Base-by-base conservation (phyloP, 1,284 basidiomycete species). In the Cutaneotrichosporon mucoides region DNA sequence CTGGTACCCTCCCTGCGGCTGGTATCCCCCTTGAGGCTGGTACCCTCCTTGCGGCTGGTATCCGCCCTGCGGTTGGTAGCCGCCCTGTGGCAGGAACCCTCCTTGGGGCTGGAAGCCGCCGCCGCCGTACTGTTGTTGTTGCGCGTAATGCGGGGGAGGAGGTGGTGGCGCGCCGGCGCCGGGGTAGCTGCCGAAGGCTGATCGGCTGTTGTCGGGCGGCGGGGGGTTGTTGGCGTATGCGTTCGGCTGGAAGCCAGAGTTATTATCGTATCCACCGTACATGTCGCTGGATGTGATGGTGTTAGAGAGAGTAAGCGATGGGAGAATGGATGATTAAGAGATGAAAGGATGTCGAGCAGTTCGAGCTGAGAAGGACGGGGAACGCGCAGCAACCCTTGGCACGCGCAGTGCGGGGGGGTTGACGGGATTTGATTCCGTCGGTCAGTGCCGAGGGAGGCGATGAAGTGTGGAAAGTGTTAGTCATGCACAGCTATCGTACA, bases 221-320 rank as follows among this genome's bases (percentile, higher is more conserved):
- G 52, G 52, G 52, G 52, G 52, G 7, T 34, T 35, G 48, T 37
- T 49, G n/a, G 15, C n/a, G 48, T 49, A 49, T 15, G 36, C 36
- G 48, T 49, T 33, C 9, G 44, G 44, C 44, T 45, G 44, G 16
- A 45, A 45, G 44, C 44, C 44, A 24, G 44, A 45, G 44, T 45
- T 45, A 11, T 45, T 45, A 24, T 45, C 12, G 44, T 33, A 45
- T 40, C 49, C 49, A 37, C 37, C 47, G 47, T 49, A 49, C 47
- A 49, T 49, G 12, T 34, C 36, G 46, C 5, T 7, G 46, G 3
- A 24, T 24, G 24, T 24, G 24, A 24, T 24, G 24, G 24, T 24
- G 24, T 24, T 24, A 24, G 24, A 24, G 24, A 24, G 24, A 24
- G 24, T 24, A 24, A 24, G 24, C 2, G 24, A 24, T 24, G 33